Conservation (phyloP, 345 rosid species). For the Hibiscus mutabilis region DNA sequence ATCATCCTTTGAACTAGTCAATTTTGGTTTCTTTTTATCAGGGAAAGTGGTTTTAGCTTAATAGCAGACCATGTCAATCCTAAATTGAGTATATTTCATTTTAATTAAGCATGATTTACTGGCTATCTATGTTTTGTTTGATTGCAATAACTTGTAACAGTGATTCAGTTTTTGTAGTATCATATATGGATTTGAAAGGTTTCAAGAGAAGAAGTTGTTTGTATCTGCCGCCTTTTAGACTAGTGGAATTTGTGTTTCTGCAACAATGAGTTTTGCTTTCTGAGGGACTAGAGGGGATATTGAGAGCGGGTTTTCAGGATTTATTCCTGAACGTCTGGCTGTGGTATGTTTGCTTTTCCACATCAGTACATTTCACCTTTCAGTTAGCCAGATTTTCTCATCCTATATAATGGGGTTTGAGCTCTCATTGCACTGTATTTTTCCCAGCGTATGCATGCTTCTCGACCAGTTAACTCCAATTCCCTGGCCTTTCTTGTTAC, state of each 20-base stretch:
- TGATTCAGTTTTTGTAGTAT: constrained; percentile 4
- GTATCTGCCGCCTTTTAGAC: not conserved
- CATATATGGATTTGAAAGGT: constrained; percentile 18
- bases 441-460: constrained; percentile 46
- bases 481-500: constrained; percentile 60
- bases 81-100: not conserved
- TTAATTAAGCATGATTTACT: not conserved
- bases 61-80: not conserved
- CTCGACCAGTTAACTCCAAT: constrained; percentile 53
- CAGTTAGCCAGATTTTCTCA: not conserved
- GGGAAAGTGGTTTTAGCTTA: not conserved
- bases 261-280: constrained; percentile 52
- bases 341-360: constrained; percentile 30
- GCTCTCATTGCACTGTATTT: constrained; percentile 1
- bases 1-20: not conserved
- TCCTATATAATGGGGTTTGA: not conserved
- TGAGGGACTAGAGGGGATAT: constrained; percentile 56
- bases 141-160: not conserved
- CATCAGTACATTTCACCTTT: not conserved
- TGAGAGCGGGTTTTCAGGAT: constrained; percentile 49
- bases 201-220: constrained; percentile 6
- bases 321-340: constrained; percentile 44
- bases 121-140: not conserved
- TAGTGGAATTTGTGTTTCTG: not conserved
- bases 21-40: not conserved